Evolutionary conservation across 768 basidiomycete species (phyloP), one percentile per base, ranked within the genome.

Genomic region (Podaxis carcinomalis): DNA sequence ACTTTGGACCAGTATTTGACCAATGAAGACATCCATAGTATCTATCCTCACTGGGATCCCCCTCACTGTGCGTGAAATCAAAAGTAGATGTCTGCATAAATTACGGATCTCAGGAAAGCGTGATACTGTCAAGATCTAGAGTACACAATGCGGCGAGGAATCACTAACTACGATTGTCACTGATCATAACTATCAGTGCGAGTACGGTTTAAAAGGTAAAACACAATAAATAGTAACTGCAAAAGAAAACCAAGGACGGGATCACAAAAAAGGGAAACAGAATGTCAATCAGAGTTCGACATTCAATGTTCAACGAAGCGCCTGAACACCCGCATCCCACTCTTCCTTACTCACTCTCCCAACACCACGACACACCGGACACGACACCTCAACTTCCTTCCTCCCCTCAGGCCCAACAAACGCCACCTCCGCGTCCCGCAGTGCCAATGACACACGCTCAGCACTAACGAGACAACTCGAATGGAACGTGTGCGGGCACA

Each of bases 401-500:
- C 32, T 25, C 27, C 70, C 72, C 62, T 67, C 66, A 23, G 59
- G 55, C 23, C 74, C 76, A 1, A 69, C 66, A 49, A 76, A 70
- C 57, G 69, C 72, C 36, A 75, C 78, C 56, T 82, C 79, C 11
- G 75, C 80, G 23, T 86, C 87, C 74, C 81, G 82, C n/a, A 86
- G 77, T 6, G 87, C 82, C 77, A 86, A 77, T 11, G 87, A 82
- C 77, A 86, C 74, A 64, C 80, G 62, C 84, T 84, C 78, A 76
- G 90, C 62, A 80, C 85, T 73, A 69, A 93, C 89, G 42, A 93
- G 68, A 72, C 91, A 93, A 57, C 83, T 71, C 7, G 84, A 80
- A 67, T 93, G 91, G 79, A 92, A 92, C 49, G 67, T 74, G 72
- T 93, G 91, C 37, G 68, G 62, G 66, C 91, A 92, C 56, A 83